Evolutionary conservation across 306 rosid genomes (phyloP), one percentile per base, ranked within the genome.

Genomic region (Vicia villosa): DNA sequence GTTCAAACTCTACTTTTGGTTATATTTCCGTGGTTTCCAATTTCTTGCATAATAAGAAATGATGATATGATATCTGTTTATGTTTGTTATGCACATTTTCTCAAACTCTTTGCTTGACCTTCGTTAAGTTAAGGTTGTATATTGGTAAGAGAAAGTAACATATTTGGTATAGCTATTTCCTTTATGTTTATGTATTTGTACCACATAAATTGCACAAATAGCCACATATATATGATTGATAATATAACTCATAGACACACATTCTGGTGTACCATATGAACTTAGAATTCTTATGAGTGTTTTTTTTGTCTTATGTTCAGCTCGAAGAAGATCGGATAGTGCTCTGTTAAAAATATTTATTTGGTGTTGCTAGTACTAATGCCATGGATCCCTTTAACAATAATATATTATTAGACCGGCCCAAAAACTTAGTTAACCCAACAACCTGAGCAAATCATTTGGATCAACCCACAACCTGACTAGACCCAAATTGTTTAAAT

Each of bases 291-390:
- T 65, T 34, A 20, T 10, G 22, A 26, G 34, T 20, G 4, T 52
- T 21, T 20, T 51, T 50, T 20, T 58, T 40, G 9, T 17, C 19
- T 11, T 66, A 56, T 63, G 49, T 68, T 74, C 74, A 94, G 98
- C 88, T 54, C 82, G 86, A 77, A 84, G 88, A 86, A 91, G 87
- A 61, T 79, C 86, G 68, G 88, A 84, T 71, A 70, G 83, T 76
- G 79, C 90, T 69, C 36, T 42, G 74, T 1, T 82, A 85, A 47
- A 91, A 88, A 6, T 83, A 83, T 42, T 87, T 96, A 46, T 77
- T 81, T 64, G 96, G 90, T 41, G 74, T 74, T 46, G 86, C 75
- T 41, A 65, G 38, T 74, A 67, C 77, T 65, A 22, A 22, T 22
- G 24, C 2, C 24, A 22, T 22, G 24, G 24, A 22, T 22, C 24